A percentile compares a stretch with the other conserved stretches of the same genome.
These are phyloP conservation scores for Saturnispora silvae DNA, from an alignment of 805 yeast species.

Conservation along the genomic window DNA sequence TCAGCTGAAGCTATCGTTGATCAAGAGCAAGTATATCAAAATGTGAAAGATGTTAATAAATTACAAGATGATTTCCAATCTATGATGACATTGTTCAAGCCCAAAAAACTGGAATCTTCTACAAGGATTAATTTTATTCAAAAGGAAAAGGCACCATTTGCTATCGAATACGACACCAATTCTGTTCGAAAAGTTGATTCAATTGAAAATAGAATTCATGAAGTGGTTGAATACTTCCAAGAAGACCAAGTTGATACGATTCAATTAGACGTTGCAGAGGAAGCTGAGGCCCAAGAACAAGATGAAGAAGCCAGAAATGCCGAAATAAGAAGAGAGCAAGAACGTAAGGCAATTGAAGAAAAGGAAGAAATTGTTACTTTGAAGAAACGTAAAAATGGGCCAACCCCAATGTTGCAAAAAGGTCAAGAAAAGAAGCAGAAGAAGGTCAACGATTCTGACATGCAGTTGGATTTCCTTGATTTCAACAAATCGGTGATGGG, in stretches of 20 bases:
- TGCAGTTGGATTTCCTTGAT: slow-evolving; percentile 21
- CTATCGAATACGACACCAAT: slow-evolving; percentile 15
- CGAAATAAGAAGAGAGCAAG: slow-evolving; percentile 1
- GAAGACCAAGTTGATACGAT: slow-evolving; percentile 12
- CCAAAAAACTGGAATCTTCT: neutral
- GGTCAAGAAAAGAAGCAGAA: slow-evolving; percentile 15
- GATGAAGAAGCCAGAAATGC: neutral
- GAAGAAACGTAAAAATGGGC: slow-evolving; percentile 18
- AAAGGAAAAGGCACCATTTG: slow-evolving; percentile 11
- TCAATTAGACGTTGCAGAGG: slow-evolving; percentile 14
- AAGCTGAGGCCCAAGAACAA: slow-evolving; percentile 12
- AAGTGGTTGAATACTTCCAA: slow-evolving; percentile 12
- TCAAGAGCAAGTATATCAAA: slow-evolving; percentile 13
- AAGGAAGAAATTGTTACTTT: slow-evolving; percentile 25
- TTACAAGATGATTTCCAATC: slow-evolving; percentile 16
- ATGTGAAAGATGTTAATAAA: slow-evolving; percentile 17
- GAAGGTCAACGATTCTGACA: slow-evolving; percentile 3
- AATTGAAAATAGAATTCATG: slow-evolving; percentile 13
- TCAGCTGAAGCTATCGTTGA: neutral
- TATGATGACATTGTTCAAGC: slow-evolving; percentile 4
- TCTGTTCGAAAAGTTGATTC: slow-evolving; percentile 12
- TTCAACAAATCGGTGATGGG: slow-evolving; percentile 20
- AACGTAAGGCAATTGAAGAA: slow-evolving; percentile 12
- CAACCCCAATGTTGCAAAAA: slow-evolving; percentile 1
- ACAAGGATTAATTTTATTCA: slow-evolving; percentile 1